Evolutionary conservation across 805 yeast genomes (phyloP).

Genomic region (Danielia oregonensis): DNA sequence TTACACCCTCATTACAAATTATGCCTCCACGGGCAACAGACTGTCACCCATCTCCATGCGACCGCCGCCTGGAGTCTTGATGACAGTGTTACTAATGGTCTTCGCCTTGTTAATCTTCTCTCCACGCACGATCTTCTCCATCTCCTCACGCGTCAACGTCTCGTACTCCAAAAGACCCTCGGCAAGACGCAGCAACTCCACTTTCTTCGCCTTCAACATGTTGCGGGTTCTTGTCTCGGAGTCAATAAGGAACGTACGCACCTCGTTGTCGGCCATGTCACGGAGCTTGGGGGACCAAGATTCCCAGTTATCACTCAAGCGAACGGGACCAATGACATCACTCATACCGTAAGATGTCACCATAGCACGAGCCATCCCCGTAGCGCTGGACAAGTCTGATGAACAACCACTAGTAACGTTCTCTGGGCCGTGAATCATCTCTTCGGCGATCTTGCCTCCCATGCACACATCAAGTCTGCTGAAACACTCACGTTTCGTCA

Average conservation of each 20-base stretch:
- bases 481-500: slow-evolving; percentile 81
- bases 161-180: slow-evolving; percentile 93
- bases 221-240: slow-evolving; percentile 79
- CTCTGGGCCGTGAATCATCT: slow-evolving; percentile 82
- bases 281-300: slow-evolving; percentile 89
- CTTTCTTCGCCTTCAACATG: slow-evolving; percentile 54
- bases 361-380: slow-evolving; percentile 93
- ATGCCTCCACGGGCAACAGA: slow-evolving; percentile 18
- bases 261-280: slow-evolving; percentile 91
- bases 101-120: slow-evolving; percentile 67
- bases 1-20: no score
- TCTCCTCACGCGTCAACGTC: slow-evolving; percentile 87
- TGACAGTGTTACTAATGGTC: slow-evolving; percentile 68
- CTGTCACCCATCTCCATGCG: slow-evolving; percentile 17
- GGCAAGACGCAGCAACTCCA: slow-evolving; percentile 83
- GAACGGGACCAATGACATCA: slow-evolving; percentile 87
- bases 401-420: slow-evolving; percentile 96
- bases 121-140: slow-evolving; percentile 80
- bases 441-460: slow-evolving; percentile 99
- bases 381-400: slow-evolving; percentile 85
- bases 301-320: slow-evolving; percentile 86
- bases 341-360: slow-evolving; percentile 97
- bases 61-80: slow-evolving; percentile 19
- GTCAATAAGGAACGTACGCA: slow-evolving; percentile 65
- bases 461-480: slow-evolving; percentile 95